phyloP scores from a whole-genome alignment of 495 filamentous ascomycete genomes.

The Aspergillus sclerotiicarbonarius region DNA sequence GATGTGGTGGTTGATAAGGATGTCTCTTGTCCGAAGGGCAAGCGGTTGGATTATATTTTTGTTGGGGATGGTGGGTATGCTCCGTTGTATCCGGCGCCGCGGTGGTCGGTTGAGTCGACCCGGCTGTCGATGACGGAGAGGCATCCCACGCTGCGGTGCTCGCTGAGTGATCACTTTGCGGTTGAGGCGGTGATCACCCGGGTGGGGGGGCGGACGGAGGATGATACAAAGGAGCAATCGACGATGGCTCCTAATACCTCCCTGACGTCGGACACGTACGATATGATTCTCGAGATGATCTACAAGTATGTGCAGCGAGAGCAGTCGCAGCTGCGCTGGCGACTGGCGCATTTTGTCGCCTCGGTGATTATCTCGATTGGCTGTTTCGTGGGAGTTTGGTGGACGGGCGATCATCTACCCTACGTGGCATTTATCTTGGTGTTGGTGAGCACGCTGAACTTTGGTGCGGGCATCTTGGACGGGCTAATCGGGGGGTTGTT shows the following conservation, averaged over 20 bases:
- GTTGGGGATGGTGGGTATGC: slow-evolving; percentile 47
- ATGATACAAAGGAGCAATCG: slow-evolving; percentile 7
- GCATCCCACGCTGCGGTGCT: slow-evolving; percentile 78
- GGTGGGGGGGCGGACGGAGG: background rate
- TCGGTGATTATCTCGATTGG: slow-evolving; percentile 63
- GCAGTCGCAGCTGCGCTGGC: slow-evolving; percentile 62
- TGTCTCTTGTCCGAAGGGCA: slow-evolving; percentile 66
- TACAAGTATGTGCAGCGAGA: slow-evolving; percentile 66
- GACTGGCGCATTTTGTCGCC: slow-evolving; percentile 68
- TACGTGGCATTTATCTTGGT: slow-evolving; percentile 80
- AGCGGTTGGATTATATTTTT: slow-evolving; percentile 96
- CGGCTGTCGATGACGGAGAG: slow-evolving; percentile 78
- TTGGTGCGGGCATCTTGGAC: slow-evolving; percentile 74
- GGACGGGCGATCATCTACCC: slow-evolving; percentile 60
- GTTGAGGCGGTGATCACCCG: slow-evolving; percentile 52
- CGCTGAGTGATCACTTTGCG: slow-evolving; percentile 90
- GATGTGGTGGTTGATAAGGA: slow-evolving; percentile 55
- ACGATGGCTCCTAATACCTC: slow-evolving; percentile 28
- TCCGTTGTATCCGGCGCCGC: slow-evolving; percentile 29
- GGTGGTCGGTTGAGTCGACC: slow-evolving; percentile 66
- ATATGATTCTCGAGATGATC: slow-evolving; percentile 68
- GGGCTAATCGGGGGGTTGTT: slow-evolving; percentile 86
- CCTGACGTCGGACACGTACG: slow-evolving; percentile 59
- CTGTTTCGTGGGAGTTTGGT: slow-evolving; percentile 83
- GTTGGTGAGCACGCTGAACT: slow-evolving; percentile 70